Conservation (phyloP, 106 monocot species). For the Dioscorea dumetorum region DNA sequence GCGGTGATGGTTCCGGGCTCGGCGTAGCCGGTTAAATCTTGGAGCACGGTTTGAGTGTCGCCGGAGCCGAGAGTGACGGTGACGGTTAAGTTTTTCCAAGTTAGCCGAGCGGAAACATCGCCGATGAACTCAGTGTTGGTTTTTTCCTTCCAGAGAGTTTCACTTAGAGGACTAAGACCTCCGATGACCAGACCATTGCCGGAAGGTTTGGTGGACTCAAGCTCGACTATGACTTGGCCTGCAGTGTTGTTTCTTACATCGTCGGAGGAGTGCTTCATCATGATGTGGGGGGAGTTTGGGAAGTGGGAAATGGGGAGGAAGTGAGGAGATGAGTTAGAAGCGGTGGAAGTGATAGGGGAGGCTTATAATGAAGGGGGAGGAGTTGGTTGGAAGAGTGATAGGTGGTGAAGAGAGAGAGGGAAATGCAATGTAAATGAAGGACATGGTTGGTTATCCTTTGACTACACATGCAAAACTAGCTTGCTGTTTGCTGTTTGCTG, state of each 20-base stretch:
- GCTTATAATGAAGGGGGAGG: not conserved
- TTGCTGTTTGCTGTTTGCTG: too few relatives aligned
- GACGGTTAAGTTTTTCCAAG: slow-evolving; percentile 72
- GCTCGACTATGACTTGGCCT: slow-evolving; percentile 63
- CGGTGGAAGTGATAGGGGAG: not conserved
- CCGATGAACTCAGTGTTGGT: slow-evolving; percentile 32
- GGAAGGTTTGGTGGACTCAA: slow-evolving; percentile 61
- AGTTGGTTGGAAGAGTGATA: not conserved
- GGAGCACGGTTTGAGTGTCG: slow-evolving; percentile 44
- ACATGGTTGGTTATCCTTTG: not conserved
- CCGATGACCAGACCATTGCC: slow-evolving; percentile 13
- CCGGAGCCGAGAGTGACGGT: slow-evolving; percentile 41
- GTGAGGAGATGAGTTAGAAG: not conserved
- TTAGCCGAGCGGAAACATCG: slow-evolving; percentile 56
- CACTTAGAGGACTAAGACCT: slow-evolving; percentile 62
- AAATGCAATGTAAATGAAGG: not conserved
- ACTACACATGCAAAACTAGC: slow-evolving; percentile 2
- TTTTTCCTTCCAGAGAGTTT: slow-evolving; percentile 74
- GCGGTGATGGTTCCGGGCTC: slow-evolving; percentile 64
- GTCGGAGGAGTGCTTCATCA: not conserved
- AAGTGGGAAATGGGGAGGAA: not conserved
- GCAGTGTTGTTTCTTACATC: slow-evolving; percentile 25
- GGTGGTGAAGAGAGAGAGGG: slow-evolving; percentile 6
- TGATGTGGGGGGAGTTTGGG: not conserved
- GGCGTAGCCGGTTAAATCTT: slow-evolving; percentile 62